A percentile compares a stretch with the other conserved stretches of the same genome.
phyloP scores from a whole-genome alignment of 345 rosid genomes.

The Eucalyptus victrix region DNA sequence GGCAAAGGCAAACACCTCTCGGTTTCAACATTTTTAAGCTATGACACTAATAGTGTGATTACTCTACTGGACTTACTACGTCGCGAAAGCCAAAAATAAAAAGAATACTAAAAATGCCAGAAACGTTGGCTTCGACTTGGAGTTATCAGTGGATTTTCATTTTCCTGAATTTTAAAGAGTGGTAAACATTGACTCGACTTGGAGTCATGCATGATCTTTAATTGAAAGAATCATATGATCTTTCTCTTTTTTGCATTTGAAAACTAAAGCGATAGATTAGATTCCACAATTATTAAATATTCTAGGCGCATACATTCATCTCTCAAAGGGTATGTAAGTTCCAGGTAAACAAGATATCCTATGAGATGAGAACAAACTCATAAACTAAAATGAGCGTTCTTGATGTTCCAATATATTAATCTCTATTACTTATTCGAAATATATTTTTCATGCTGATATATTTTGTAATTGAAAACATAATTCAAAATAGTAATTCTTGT shows the following conservation, averaged over 20 bases:
- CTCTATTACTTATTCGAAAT: too few relatives aligned
- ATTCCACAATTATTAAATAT: too few relatives aligned
- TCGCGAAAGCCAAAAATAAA: not conserved
- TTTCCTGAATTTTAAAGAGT: not conserved
- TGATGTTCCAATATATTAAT: rapidly evolving
- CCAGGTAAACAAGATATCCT: rapidly evolving
- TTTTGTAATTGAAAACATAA: not conserved
- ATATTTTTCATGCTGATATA: not conserved
- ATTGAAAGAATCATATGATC: too few relatives aligned
- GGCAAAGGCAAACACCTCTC: not conserved
- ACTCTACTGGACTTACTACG: not conserved
- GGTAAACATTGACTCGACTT: not conserved
- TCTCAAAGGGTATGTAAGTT: rapidly evolving
- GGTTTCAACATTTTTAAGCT: not conserved
- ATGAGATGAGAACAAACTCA: not conserved
- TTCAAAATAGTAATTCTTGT: too few relatives aligned
- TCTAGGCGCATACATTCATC: not conserved
- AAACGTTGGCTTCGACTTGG: not conserved
- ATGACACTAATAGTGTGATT: too few relatives aligned
- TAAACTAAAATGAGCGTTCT: rapidly evolving
- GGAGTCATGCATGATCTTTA: not conserved
- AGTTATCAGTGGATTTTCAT: not conserved
- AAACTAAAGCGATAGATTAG: not conserved
- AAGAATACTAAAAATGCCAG: not conserved
- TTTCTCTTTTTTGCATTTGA: not conserved